phyloP scores from a whole-genome alignment of 306 rosid genomes.

The Prunus mongolica region DNA sequence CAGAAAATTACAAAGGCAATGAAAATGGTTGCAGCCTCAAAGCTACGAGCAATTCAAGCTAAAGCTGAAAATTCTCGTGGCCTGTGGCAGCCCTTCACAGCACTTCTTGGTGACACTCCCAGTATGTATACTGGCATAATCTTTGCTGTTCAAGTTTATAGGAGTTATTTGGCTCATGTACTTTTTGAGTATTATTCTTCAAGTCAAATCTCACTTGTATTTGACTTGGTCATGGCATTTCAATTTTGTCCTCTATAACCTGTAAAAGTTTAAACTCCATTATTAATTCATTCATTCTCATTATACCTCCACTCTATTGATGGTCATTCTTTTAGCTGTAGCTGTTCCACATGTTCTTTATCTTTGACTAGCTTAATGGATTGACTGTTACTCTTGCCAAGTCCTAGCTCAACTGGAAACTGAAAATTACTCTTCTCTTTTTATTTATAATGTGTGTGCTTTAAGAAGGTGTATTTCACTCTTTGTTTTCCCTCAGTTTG shows the following conservation, averaged over 20 bases:
- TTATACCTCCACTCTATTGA: too few relatives aligned
- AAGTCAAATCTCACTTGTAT: neutral
- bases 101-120: conserved; percentile 87
- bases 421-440: neutral
- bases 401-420: neutral
- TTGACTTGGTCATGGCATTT: neutral
- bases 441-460: neutral
- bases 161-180: neutral
- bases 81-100: conserved; percentile 95
- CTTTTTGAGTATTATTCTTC: neutral
- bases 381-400: neutral
- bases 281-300: too few relatives aligned
- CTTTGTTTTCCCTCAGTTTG: neutral
- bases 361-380: neutral
- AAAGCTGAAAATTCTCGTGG: conserved; percentile 93
- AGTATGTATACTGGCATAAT: conserved; percentile 40
- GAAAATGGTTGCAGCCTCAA: conserved; percentile 99
- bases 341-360: neutral
- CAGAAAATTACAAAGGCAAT: conserved; percentile 98
- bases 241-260: neutral
- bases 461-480: neutral
- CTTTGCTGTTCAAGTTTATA: neutral
- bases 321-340: too few relatives aligned
- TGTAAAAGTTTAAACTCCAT: neutral
- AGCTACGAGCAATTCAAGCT: conserved; percentile 80